Percentiles rank a stretch among this genome's conserved stretches.
Evolutionary conservation across 148 eudicot genomes (phyloP).

Genomic region (Rheum nobile): DNA sequence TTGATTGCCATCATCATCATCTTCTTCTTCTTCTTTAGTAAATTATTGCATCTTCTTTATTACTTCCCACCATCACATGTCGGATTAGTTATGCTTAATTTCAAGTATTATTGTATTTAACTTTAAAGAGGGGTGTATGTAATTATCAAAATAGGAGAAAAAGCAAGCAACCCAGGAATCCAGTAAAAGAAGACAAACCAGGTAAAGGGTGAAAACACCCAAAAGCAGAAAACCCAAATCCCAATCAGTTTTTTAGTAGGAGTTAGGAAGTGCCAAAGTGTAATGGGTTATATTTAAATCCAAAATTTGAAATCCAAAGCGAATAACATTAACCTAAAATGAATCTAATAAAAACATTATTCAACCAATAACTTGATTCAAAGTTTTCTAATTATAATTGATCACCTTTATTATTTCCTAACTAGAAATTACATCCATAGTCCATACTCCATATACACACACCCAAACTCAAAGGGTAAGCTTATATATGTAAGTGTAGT

Average conservation of each 20-base stretch:
- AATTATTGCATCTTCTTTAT: neutral
- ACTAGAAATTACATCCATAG: neutral
- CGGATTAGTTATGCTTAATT: neutral
- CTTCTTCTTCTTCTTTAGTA: too few species aligned
- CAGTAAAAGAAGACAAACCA: neutral
- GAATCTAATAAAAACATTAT: neutral
- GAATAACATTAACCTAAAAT: too few species aligned
- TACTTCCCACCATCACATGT: neutral
- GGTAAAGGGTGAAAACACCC: neutral
- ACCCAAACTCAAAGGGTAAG: neutral
- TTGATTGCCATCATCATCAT: neutral
- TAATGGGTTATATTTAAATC: too few species aligned
- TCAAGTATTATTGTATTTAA: neutral
- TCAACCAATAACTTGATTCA: neutral
- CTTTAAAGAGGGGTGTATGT: neutral
- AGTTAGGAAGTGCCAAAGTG: neutral
- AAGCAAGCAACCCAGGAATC: neutral
- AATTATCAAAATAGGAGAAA: neutral
- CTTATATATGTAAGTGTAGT: neutral
- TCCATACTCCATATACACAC: neutral
- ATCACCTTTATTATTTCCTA: neutral
- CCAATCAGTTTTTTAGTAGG: neutral
- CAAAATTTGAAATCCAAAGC: neutral
- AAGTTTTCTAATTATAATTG: neutral
- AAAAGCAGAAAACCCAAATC: neutral